Evolutionary conservation across 2,329 filamentous ascomycete species (phyloP).

Genomic region (Zymoseptoria passerinii): DNA sequence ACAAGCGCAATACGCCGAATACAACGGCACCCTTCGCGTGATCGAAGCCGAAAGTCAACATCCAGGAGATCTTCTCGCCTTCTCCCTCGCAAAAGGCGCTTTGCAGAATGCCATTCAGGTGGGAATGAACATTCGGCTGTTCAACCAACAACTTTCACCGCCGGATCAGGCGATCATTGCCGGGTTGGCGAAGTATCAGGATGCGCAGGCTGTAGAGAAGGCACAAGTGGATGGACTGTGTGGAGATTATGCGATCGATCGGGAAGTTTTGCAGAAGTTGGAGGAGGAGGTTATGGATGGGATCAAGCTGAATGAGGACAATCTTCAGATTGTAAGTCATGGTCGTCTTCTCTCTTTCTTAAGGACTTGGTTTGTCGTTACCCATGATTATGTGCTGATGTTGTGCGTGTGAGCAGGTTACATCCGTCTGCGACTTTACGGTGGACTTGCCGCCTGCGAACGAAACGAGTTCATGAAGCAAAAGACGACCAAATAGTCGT

Average conservation of each 20-base stretch:
- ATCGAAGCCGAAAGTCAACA: constrained; percentile 9
- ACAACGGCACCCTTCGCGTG: constrained; percentile 15
- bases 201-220: constrained; percentile 16
- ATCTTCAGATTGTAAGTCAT: constrained; percentile 14
- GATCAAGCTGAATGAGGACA: constrained; percentile 16
- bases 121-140: constrained; percentile 17
- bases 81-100: constrained; percentile 14
- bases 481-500: no score
- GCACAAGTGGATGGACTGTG: constrained; percentile 9
- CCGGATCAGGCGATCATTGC: constrained; percentile 14
- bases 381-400: background rate
- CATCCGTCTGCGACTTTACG: constrained; percentile 15
- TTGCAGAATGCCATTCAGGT: constrained; percentile 11
- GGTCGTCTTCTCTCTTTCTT: no score
- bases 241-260: constrained; percentile 8
- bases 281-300: constrained; percentile 16
- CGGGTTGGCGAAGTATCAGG: constrained; percentile 13
- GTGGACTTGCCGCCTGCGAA: constrained; percentile 14
- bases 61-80: constrained; percentile 2
- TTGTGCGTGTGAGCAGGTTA: constrained; percentile 3
- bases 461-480: constrained; percentile 9
- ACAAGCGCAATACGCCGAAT: constrained; percentile 17
- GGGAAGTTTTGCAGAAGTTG: constrained; percentile 9
- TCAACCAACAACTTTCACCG: constrained; percentile 19
- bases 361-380: no score